Percentiles rank a stretch among this genome's conserved stretches.
phyloP scores from a whole-genome alignment of 2,329 filamentous ascomycete species.

The Fusarium scirpi region DNA sequence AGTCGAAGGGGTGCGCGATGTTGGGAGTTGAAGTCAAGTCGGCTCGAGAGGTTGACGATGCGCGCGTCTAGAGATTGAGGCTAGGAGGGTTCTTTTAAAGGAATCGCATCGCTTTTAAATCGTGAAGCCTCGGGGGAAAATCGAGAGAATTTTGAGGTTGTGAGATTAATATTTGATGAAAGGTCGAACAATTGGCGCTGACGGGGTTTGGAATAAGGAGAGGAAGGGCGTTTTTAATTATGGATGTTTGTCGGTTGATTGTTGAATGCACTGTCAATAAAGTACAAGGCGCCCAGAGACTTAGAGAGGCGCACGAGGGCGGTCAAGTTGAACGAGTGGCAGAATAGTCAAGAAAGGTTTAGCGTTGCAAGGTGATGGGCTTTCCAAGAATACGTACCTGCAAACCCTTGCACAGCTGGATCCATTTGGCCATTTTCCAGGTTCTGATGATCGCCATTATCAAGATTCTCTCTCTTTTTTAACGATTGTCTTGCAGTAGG shows the following conservation, averaged over 20 bases:
- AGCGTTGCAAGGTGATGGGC: neutral
- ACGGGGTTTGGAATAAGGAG: neutral
- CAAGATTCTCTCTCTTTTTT: constrained; percentile 23
- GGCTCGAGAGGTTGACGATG: constrained; percentile 31
- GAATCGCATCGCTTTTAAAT: constrained; percentile 35
- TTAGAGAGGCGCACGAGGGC: constrained; percentile 34
- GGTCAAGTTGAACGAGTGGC: constrained; percentile 40
- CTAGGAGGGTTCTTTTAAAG: constrained; percentile 24
- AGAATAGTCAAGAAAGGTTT: constrained; percentile 33
- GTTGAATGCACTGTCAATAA: constrained; percentile 22
- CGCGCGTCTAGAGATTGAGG: constrained; percentile 40
- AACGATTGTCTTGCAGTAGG: constrained; percentile 15
- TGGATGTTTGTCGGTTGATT: constrained; percentile 25
- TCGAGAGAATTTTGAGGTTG: neutral
- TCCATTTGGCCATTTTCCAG: constrained; percentile 34
- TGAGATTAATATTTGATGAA: neutral
- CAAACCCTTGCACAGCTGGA: constrained; percentile 23
- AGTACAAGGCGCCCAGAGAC: constrained; percentile 17
- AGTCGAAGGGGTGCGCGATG: constrained; percentile 2
- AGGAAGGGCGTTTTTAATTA: constrained; percentile 2
- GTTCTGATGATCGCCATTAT: constrained; percentile 20
- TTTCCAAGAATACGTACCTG: constrained; percentile 20
- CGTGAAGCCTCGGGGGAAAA: constrained; percentile 18
- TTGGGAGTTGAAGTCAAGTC: neutral
- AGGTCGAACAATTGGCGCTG: neutral